Evolutionary conservation across 2,329 filamentous ascomycete species (phyloP).

Genomic region (Gnomoniopsis smithogilvyi): DNA sequence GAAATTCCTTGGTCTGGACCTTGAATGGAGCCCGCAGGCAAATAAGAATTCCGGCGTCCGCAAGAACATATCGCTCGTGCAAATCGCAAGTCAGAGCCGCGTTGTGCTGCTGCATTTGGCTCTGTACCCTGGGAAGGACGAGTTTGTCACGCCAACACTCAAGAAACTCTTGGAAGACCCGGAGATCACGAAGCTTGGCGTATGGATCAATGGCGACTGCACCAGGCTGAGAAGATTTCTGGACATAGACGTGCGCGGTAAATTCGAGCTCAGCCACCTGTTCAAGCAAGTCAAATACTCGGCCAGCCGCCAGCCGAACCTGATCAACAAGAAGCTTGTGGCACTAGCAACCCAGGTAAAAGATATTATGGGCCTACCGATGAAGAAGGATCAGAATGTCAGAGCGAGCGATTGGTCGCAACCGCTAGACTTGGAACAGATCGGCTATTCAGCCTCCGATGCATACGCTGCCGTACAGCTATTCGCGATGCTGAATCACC

Average conservation of each 20-base stretch:
- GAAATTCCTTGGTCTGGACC: conserved; percentile 77
- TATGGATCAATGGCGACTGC: conserved; percentile 69
- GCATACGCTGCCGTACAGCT: conserved; percentile 77
- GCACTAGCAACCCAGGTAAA: conserved; percentile 67
- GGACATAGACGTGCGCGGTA: conserved; percentile 58
- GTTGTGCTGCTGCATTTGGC: conserved; percentile 83
- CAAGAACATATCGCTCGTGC: conserved; percentile 75
- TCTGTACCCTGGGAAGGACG: conserved; percentile 48
- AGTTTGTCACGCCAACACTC: conserved; percentile 69
- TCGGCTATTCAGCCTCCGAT: conserved; percentile 75
- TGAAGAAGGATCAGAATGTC: conserved; percentile 70
- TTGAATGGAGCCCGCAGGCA: conserved; percentile 72
- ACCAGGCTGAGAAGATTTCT: conserved; percentile 67
- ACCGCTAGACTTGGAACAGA: conserved; percentile 60
- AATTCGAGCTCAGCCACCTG: conserved; percentile 80
- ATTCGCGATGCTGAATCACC: conserved; percentile 67
- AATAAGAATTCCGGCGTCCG: conserved; percentile 48
- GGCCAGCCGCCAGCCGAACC: conserved; percentile 41
- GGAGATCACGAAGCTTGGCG: conserved; percentile 70
- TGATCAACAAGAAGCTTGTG: conserved; percentile 66
- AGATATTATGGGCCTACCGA: conserved; percentile 67
- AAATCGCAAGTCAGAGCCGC: conserved; percentile 72
- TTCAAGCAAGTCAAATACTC: conserved; percentile 73
- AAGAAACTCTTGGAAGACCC: conserved; percentile 69
- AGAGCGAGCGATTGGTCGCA: conserved; percentile 73